Percentiles rank a stretch among this genome's conserved stretches.
Conservation (phyloP, 495 filamentous ascomycete species). For the Letharia lupina region DNA sequence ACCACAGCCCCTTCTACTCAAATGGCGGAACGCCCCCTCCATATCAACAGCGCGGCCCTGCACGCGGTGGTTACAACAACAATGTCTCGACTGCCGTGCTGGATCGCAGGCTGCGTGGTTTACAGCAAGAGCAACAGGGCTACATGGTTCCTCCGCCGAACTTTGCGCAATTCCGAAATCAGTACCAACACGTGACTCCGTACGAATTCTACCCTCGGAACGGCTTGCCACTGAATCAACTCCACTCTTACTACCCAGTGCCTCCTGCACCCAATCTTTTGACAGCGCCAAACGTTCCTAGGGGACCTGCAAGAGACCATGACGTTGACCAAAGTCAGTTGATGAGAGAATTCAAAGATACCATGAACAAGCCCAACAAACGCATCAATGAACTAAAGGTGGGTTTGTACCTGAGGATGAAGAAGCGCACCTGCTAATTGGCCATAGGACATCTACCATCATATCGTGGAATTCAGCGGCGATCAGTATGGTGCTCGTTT, state of each 20-base stretch:
- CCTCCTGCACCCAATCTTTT: slow-evolving; percentile 26
- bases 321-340: slow-evolving; percentile 60
- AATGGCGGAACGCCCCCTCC: slow-evolving; percentile 40
- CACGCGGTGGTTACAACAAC: slow-evolving; percentile 32
- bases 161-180: slow-evolving; percentile 33
- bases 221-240: slow-evolving; percentile 32
- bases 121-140: slow-evolving; percentile 45
- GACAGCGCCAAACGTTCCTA: slow-evolving; percentile 35
- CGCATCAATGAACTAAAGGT: slow-evolving; percentile 73
- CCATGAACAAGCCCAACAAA: slow-evolving; percentile 60
- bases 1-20: slow-evolving; percentile 53
- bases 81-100: slow-evolving; percentile 33
- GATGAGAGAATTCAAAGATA: slow-evolving; percentile 71
- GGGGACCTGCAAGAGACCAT: slow-evolving; percentile 51
- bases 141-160: slow-evolving; percentile 29
- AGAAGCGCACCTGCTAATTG: slow-evolving; percentile 18
- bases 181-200: slow-evolving; percentile 31
- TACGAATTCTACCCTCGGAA: slow-evolving; percentile 38
- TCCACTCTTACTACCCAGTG: slow-evolving; percentile 30
- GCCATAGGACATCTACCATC: slow-evolving; percentile 70
- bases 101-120: slow-evolving; percentile 42
- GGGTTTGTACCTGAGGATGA: slow-evolving; percentile 16
- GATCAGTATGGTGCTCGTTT: slow-evolving; percentile 95
- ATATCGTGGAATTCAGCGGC: slow-evolving; percentile 90
- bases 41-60: slow-evolving; percentile 39